Conservation (phyloP, 768 basidiomycete species). For the Serendipita sp. region DNA sequence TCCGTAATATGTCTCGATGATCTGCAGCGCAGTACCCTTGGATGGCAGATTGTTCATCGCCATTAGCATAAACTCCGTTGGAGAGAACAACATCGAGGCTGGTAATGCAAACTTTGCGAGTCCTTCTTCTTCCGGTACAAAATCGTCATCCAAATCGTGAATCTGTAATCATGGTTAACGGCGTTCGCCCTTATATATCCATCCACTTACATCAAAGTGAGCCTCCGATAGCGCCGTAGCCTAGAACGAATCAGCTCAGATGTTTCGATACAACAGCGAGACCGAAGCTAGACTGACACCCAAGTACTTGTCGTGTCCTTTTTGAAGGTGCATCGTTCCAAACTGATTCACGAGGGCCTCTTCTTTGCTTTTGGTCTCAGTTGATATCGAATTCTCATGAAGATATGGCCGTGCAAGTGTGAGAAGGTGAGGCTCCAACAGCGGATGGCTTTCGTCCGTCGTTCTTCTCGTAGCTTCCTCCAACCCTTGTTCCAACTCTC, state of each 20-base stretch:
- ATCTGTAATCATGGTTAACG: not conserved
- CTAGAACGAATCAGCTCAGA: not conserved
- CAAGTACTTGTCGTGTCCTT: not conserved
- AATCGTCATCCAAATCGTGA: not conserved
- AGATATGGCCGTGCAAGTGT: not conserved
- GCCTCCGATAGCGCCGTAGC: not conserved
- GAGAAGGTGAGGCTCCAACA: not conserved
- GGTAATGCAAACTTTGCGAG: not conserved
- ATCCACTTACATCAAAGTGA: not conserved
- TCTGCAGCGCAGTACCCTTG: not conserved
- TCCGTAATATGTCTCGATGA: not conserved
- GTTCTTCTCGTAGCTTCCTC: not conserved
- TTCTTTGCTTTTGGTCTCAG: not conserved
- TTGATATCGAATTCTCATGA: not conserved
- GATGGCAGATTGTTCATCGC: not conserved
- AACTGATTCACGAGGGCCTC: not conserved
- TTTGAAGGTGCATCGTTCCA: not conserved
- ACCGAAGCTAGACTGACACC: not conserved
- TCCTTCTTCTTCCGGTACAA: not conserved
- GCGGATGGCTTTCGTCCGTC: not conserved
- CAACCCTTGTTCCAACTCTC: not conserved
- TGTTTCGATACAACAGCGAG: not conserved
- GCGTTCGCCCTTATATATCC: not conserved
- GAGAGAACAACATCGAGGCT: not conserved
- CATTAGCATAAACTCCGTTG: not conserved